Conservation (phyloP, 2,329 filamentous ascomycete species). For the Apiospora phragmitis region DNA sequence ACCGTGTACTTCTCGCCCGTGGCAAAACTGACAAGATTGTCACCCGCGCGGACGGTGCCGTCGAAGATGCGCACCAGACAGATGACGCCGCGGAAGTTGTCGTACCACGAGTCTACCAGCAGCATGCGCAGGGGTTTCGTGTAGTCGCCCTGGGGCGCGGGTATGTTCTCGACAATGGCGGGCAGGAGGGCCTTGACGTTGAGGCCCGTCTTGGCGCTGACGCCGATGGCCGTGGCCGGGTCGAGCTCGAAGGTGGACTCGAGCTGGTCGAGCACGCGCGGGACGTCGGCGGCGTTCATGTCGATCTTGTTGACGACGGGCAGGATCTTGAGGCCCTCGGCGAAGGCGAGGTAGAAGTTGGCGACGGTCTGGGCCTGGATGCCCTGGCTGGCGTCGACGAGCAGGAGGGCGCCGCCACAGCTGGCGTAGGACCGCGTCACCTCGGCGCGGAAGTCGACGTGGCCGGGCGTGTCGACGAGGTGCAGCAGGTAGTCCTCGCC, state of each 20-base stretch:
- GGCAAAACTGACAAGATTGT: conserved; percentile 83
- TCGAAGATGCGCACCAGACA: conserved; percentile 91
- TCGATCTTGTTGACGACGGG: conserved; percentile 98
- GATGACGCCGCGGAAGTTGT: conserved; percentile 91
- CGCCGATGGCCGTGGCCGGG: conserved; percentile 65
- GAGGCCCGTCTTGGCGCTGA: conserved; percentile 91
- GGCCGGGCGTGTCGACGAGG: conserved; percentile 93
- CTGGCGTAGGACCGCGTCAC: conserved; percentile 95
- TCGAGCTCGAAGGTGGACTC: conserved; percentile 85
- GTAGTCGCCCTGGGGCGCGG: conserved; percentile 73
- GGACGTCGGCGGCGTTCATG: conserved; percentile 84
- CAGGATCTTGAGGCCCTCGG: conserved; percentile 81
- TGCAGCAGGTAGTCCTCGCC: conserved; percentile 91
- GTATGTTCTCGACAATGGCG: conserved; percentile 81
- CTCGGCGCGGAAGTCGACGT: conserved; percentile 96
- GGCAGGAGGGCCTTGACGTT: conserved; percentile 85
- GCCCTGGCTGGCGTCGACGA: conserved; percentile 95
- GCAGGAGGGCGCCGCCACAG: conserved; percentile 86
- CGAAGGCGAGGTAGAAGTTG: conserved; percentile 97
- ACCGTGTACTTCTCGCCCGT: conserved; percentile 90
- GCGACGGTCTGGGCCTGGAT: conserved; percentile 97
- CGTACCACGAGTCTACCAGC: conserved; percentile 97
- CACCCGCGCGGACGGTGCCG: conserved; percentile 77
- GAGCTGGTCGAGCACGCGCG: conserved; percentile 83
- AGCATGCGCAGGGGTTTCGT: conserved; percentile 77